A percentile compares a stretch with the other conserved stretches of the same genome.
Evolutionary conservation across 768 basidiomycete genomes (phyloP).

Genomic region (Crepidotus variabilis): DNA sequence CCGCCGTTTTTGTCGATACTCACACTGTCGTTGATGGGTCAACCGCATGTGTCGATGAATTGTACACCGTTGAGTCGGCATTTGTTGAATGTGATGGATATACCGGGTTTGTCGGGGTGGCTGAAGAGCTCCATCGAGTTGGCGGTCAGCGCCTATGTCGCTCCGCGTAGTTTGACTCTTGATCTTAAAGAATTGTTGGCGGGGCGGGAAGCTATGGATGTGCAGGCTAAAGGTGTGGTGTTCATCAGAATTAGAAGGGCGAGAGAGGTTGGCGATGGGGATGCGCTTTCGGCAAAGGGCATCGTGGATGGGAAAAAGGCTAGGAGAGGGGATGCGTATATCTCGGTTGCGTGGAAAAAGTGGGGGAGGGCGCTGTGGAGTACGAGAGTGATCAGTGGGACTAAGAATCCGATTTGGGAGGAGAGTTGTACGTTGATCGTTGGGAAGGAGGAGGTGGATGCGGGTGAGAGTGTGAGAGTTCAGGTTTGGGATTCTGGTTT

Average conservation of each 20-base stretch:
- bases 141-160: conserved; percentile 58
- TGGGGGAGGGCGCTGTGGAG: conserved; percentile 66
- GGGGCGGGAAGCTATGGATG: conserved; percentile 61
- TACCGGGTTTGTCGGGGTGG: conserved; percentile 68
- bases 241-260: conserved; percentile 64
- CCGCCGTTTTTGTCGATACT: conserved; percentile 52
- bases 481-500: conserved; percentile 74
- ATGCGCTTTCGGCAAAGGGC: conserved; percentile 18
- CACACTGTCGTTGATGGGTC: conserved; percentile 64
- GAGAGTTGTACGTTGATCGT: conserved; percentile 64
- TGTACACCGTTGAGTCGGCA: conserved; percentile 59
- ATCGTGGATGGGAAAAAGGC: not conserved
- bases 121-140: conserved; percentile 65
- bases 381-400: conserved; percentile 36
- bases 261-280: conserved; percentile 41
- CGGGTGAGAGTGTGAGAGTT: conserved; percentile 57
- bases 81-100: conserved; percentile 76
- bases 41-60: conserved; percentile 61
- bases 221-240: conserved; percentile 61
- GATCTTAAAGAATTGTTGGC: conserved; percentile 63
- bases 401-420: conserved; percentile 53
- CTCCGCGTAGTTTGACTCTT: conserved; percentile 67
- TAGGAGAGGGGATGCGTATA: conserved; percentile 49
- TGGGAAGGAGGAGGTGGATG: conserved; percentile 60
- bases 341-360: conserved; percentile 63